Conservation (phyloP, 257 asterid genomes). For the Haberlea rhodopensis region DNA sequence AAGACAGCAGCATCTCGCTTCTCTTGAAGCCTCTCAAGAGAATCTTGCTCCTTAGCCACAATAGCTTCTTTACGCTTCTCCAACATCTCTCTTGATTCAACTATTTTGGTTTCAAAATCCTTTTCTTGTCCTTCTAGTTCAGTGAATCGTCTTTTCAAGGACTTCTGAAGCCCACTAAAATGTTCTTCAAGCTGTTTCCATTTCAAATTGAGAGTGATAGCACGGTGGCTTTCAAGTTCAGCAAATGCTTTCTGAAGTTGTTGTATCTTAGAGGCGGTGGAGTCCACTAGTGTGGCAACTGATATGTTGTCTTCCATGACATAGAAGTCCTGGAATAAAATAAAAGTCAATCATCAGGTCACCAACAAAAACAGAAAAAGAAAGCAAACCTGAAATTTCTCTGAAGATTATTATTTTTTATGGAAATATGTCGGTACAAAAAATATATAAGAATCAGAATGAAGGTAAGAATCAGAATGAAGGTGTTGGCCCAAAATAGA, state of each 20-base stretch:
- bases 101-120: constrained; percentile 47
- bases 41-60: constrained; percentile 72
- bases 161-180: constrained; percentile 57
- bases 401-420: background rate
- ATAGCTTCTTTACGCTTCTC: constrained; percentile 80
- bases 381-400: background rate
- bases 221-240: constrained; percentile 59
- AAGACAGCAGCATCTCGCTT: constrained; percentile 94
- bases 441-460: too few relatives aligned
- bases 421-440: background rate
- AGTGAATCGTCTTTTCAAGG: constrained; percentile 57
- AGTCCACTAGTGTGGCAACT: constrained; percentile 42
- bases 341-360: constrained; percentile 11
- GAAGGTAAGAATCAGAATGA: background rate
- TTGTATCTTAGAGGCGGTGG: constrained; percentile 48
- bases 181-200: constrained; percentile 65
- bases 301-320: constrained; percentile 63
- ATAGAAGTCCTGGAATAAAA: constrained; percentile 32
- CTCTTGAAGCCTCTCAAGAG: constrained; percentile 85
- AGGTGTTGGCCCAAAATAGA: background rate
- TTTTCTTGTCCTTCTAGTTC: constrained; percentile 57
- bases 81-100: constrained; percentile 39
- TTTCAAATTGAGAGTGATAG: constrained; percentile 49
- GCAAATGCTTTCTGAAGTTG: constrained; percentile 60
- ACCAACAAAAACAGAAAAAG: constrained; percentile 4